phyloP scores from a whole-genome alignment of 495 filamentous ascomycete species.

The Penicillium dipodomyicola region DNA sequence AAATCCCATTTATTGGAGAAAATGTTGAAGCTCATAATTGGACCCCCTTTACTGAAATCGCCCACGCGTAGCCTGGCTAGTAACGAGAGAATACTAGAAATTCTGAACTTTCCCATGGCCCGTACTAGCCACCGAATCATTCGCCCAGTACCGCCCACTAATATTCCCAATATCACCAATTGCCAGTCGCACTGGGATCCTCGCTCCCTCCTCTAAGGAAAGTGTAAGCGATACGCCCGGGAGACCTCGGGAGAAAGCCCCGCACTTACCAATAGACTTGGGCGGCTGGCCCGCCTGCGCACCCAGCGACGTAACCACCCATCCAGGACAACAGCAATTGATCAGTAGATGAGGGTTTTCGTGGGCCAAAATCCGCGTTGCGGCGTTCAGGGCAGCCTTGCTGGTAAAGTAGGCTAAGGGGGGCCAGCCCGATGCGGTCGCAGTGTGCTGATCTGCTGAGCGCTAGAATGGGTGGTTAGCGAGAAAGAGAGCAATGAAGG shows the following conservation, averaged over 20 bases:
- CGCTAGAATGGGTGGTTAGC: background rate
- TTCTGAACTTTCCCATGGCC: slow-evolving; percentile 1
- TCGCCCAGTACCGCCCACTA: slow-evolving; percentile 10
- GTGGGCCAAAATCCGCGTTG: slow-evolving; percentile 26
- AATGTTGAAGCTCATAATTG: no score
- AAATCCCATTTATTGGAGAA: no score
- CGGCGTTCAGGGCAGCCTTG: slow-evolving; percentile 32
- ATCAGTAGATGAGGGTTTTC: slow-evolving; percentile 23
- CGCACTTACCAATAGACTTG: slow-evolving; percentile 2
- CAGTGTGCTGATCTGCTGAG: slow-evolving; percentile 1
- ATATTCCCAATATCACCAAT: background rate
- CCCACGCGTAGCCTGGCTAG: no score
- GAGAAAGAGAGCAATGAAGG: background rate
- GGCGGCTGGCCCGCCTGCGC: slow-evolving; percentile 8
- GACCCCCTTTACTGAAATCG: no score
- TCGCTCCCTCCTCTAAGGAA: background rate
- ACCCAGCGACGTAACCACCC: slow-evolving; percentile 21
- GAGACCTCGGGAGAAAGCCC: background rate
- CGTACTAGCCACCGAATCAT: slow-evolving; percentile 9
- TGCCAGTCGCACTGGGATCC: slow-evolving; percentile 2
- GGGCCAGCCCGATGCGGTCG: slow-evolving; percentile 16
- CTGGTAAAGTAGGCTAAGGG: slow-evolving; percentile 26
- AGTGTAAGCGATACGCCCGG: background rate
- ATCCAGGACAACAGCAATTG: slow-evolving; percentile 39
- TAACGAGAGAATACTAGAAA: background rate